Percentiles rank a stretch among this genome's conserved stretches.
These are phyloP conservation scores for Xylaria sp. DNA, from an alignment of 2,329 filamentous ascomycete genomes.

Conservation along the genomic window DNA sequence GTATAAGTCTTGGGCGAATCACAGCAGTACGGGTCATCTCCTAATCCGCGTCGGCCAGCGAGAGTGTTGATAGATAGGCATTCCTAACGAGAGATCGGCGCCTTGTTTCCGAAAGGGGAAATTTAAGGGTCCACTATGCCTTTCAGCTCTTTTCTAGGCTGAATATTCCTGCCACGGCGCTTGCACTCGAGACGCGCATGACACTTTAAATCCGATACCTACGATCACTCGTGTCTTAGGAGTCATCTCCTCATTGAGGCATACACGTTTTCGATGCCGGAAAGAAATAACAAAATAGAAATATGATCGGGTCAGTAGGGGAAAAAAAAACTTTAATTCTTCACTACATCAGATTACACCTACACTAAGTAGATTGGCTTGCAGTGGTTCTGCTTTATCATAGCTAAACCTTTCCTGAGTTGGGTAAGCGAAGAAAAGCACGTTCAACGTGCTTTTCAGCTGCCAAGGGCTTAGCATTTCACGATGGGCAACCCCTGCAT, in stretches of 20 bases:
- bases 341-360: neutral
- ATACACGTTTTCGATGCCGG: neutral
- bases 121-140: conserved; percentile 6
- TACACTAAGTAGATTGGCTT: neutral
- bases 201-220: neutral
- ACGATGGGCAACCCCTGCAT: conserved; percentile 27
- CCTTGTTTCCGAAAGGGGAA: neutral
- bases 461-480: conserved; percentile 29
- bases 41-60: conserved; percentile 18
- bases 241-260: neutral
- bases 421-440: conserved; percentile 20
- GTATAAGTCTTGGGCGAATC: neutral
- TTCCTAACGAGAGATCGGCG: conserved; percentile 18
- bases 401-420: conserved; percentile 22
- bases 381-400: conserved; percentile 7
- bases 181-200: neutral
- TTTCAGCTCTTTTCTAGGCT: conserved; percentile 26
- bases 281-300: neutral
- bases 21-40: conserved; percentile 18
- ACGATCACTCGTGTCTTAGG: neutral
- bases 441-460: conserved; percentile 31
- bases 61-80: neutral
- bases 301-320: neutral
- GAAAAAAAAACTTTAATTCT: neutral
- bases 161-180: neutral